These are phyloP conservation scores for Schizonepeta tenuifolia DNA, from an alignment of 257 asterid species.

Conservation along the genomic window DNA sequence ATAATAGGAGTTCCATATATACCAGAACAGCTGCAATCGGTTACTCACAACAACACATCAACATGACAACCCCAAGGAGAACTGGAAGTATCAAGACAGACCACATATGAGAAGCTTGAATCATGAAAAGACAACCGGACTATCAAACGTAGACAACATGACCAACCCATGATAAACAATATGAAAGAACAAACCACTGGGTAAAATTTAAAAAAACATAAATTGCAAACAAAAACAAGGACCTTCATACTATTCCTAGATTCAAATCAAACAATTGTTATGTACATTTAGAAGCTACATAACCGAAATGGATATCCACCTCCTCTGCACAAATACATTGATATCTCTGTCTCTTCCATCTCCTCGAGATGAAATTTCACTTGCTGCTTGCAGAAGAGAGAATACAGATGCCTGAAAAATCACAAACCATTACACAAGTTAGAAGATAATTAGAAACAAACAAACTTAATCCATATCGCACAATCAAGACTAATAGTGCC, in stretches of 20 bases:
- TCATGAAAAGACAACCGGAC: constrained; percentile 15
- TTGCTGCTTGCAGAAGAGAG: constrained; percentile 87
- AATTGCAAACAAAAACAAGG: constrained; percentile 6
- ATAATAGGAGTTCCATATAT: constrained; percentile 26
- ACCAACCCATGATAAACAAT: constrained; percentile 6
- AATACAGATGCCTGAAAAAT: constrained; percentile 81
- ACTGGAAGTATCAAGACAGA: constrained; percentile 26
- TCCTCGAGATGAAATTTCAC: constrained; percentile 88
- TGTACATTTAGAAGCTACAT: constrained; percentile 20
- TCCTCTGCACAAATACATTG: constrained; percentile 78
- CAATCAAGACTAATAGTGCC: constrained; percentile 11
- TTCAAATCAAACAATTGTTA: constrained; percentile 21
- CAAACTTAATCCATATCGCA: constrained; percentile 18
- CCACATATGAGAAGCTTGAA: constrained; percentile 2
- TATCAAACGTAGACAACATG: constrained; percentile 21
- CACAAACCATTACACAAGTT: constrained; percentile 39
- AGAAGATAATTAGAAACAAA: constrained; percentile 18
- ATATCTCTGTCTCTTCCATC: constrained; percentile 91
- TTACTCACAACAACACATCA: constrained; percentile 25
- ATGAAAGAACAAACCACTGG: constrained; percentile 9
- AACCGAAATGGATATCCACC: constrained; percentile 51
- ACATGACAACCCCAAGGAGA: constrained; percentile 8
- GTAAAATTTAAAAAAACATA: neutral
- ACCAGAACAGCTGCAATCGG: constrained; percentile 28
- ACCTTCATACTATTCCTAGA: constrained; percentile 25